Evolutionary conservation across 1,284 basidiomycete genomes (phyloP).

Genomic region (Vanrija sp.): DNA sequence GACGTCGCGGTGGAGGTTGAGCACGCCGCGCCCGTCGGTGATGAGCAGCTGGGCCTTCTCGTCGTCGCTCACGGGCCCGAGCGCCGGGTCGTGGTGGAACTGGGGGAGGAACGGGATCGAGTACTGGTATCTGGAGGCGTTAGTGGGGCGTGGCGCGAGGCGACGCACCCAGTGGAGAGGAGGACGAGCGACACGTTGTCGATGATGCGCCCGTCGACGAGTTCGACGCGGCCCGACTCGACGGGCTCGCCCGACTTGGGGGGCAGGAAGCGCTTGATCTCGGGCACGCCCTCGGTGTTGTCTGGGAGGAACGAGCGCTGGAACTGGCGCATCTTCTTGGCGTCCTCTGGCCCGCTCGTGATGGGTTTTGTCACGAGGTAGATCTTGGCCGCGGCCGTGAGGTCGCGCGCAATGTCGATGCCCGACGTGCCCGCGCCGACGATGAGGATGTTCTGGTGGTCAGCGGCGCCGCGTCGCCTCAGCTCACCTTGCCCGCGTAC

Average conservation of each 20-base stretch:
- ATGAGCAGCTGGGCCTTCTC: slow-evolving; percentile 35
- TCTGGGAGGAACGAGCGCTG: slow-evolving; percentile 30
- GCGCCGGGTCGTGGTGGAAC: slow-evolving; percentile 45
- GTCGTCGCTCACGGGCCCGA: slow-evolving; percentile 1
- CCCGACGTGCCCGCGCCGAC: slow-evolving; percentile 54
- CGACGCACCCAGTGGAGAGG: slow-evolving; percentile 49
- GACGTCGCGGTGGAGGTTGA: slow-evolving; percentile 52
- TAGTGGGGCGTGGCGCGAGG: too few relatives aligned
- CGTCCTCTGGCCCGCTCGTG: slow-evolving; percentile 21
- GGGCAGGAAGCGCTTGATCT: slow-evolving; percentile 43
- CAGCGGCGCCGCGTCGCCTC: too few relatives aligned
- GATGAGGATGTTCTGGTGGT: slow-evolving; percentile 53
- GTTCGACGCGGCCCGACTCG: slow-evolving; percentile 45
- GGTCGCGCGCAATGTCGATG: slow-evolving; percentile 51
- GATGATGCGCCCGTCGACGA: slow-evolving; percentile 50
- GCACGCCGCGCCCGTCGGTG: slow-evolving; percentile 53
- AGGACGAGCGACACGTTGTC: slow-evolving; percentile 50
- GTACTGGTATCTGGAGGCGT: slow-evolving; percentile 40
- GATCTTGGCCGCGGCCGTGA: slow-evolving; percentile 6
- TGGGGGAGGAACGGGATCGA: slow-evolving; percentile 54
- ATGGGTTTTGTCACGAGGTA: slow-evolving; percentile 40
- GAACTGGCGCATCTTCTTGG: slow-evolving; percentile 36
- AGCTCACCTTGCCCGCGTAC: slow-evolving; percentile 48
- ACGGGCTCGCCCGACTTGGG: slow-evolving; percentile 16
- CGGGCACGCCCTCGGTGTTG: slow-evolving; percentile 40